Evolutionary conservation across 1,139 yeast species (phyloP).

Genomic region (Saccharomycopsis crataegensis): DNA sequence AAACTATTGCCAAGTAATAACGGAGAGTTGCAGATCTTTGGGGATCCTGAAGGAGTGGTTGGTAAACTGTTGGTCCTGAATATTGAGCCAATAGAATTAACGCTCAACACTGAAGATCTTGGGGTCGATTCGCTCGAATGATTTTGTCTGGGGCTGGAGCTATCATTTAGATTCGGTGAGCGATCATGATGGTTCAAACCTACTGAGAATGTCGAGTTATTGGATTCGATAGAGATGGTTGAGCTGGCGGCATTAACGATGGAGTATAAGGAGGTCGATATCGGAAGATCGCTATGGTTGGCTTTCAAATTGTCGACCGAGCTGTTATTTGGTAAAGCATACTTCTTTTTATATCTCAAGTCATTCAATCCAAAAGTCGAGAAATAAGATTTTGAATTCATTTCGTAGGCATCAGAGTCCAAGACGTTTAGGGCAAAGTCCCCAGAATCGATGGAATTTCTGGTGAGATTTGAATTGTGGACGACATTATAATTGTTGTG

Average conservation of each 20-base stretch:
- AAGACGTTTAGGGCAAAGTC: constrained; percentile 12
- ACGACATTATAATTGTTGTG: background rate
- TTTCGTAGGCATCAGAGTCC: constrained; percentile 12
- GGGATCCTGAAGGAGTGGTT: background rate
- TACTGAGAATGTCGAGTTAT: constrained; percentile 6
- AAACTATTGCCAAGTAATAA: background rate
- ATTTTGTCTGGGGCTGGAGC: background rate
- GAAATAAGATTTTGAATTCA: constrained; percentile 8
- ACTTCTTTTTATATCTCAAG: constrained; percentile 18
- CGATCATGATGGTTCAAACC: background rate
- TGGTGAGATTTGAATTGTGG: background rate
- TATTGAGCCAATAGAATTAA: constrained; percentile 7
- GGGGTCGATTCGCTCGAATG: constrained; percentile 6
- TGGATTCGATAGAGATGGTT: constrained; percentile 9
- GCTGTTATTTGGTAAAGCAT: constrained; percentile 16
- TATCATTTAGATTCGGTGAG: background rate
- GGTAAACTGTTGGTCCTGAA: constrained; percentile 1
- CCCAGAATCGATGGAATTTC: background rate
- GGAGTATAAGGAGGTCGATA: constrained; percentile 8
- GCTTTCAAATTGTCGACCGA: constrained; percentile 5
- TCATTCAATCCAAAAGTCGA: constrained; percentile 13
- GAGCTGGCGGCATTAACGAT: constrained; percentile 16
- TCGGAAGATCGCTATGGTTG: background rate
- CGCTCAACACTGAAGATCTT: constrained; percentile 15
- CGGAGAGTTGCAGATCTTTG: background rate